Evolutionary conservation across 1,139 yeast genomes (phyloP), one percentile per base, ranked within the genome.

Genomic region (Yarrowia galli): DNA sequence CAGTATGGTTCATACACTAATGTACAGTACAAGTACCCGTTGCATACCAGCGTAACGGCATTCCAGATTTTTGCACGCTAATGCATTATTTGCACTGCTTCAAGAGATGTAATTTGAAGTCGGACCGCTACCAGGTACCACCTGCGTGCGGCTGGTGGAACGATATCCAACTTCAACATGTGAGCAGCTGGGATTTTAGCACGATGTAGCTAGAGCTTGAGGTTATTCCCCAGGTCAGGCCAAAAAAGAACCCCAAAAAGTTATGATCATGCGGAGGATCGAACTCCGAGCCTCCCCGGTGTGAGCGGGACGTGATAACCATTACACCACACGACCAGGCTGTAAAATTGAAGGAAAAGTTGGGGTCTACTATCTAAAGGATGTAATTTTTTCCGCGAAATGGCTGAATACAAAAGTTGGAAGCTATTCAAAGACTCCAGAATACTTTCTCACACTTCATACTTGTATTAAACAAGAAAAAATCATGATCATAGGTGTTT

Each of bases 261-360:
- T 5, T 7, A 48, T 63, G 67, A 63, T 63, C 67, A 38, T 46
- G 58, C 67, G 23, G 67, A 36, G 67, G 58, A 63, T 63, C 40
- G 67, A 63, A 63, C 67, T 36, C 67, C 23, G 58, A 49, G 58
- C 67, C 67, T 63, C 67, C 46, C 48, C 67, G 67, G 67, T 63
- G 67, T 63, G 48, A 63, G 48, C 67, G 67, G 48, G 46, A 63
- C 67, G 67, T 63, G 67, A 63, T 63, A 63, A 63, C 67, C 67
- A 49, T 49, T 63, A 63, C 67, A 63, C 67, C 58, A 63, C 58
- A 46, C 45, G 67, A 63, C 67, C 67, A 5, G 48, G 5, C 12
- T 7, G 2, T 16, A 16, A n/a, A 51, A 32, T 20, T 32, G 32
- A 9, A 3, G 23, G 28, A 51, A 54, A 36, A 23, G 6, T 12